Conservation (phyloP, 164 flowering plant genomes). For the Macadamia integrifolia region DNA sequence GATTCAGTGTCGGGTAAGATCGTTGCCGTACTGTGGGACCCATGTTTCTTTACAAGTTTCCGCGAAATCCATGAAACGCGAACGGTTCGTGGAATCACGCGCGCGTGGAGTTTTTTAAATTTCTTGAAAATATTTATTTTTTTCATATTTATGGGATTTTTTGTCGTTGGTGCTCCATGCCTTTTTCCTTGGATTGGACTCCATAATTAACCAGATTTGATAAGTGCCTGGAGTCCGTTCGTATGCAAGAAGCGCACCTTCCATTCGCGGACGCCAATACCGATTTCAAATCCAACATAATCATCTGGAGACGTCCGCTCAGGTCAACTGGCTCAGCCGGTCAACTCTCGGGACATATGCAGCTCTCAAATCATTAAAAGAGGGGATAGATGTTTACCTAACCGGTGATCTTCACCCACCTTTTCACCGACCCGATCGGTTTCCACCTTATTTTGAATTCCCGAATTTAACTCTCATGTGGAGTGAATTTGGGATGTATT, state of each 20-base stretch:
- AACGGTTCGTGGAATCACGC: too few relatives aligned
- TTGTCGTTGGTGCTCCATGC: slow-evolving; percentile 20
- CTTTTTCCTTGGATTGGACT: slow-evolving; percentile 32
- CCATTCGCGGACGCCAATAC: slow-evolving; percentile 36
- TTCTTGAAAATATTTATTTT: too few relatives aligned
- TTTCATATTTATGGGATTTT: neutral
- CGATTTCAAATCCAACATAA: slow-evolving; percentile 19
- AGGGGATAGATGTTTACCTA: too few relatives aligned
- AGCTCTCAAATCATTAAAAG: too few relatives aligned
- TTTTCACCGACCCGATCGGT: slow-evolving; percentile 23
- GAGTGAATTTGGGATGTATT: slow-evolving; percentile 40
- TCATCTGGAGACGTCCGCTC: slow-evolving; percentile 4
- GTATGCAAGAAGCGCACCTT: slow-evolving; percentile 7
- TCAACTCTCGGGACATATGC: neutral
- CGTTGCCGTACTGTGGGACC: too few relatives aligned
- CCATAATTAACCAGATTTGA: slow-evolving; percentile 29
- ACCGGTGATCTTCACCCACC: slow-evolving; percentile 11
- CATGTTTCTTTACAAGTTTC: too few relatives aligned
- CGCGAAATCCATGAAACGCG: too few relatives aligned
- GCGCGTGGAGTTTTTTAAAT: too few relatives aligned
- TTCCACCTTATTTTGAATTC: neutral
- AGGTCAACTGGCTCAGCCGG: slow-evolving; percentile 19
- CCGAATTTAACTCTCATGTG: slow-evolving; percentile 28
- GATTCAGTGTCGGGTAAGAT: too few relatives aligned
- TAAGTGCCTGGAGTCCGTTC: slow-evolving; percentile 28